A percentile compares a stretch with the other conserved stretches of the same genome.
Conservation (phyloP, 2,329 filamentous ascomycete species). For the Fusarium veterinarium region DNA sequence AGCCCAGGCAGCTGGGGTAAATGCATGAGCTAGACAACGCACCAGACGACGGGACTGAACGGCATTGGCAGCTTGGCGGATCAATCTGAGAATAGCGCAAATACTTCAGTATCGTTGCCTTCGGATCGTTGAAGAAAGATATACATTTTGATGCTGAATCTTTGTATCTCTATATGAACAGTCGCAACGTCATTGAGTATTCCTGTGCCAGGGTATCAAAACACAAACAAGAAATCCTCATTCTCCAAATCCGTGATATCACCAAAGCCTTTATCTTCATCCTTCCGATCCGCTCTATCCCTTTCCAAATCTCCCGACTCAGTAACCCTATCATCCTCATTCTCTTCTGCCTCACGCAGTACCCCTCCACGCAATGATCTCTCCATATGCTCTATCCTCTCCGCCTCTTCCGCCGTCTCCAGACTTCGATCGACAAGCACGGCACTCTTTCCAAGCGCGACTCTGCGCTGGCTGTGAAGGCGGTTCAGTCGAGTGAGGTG, state of each 20-base stretch:
- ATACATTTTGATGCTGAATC: neutral
- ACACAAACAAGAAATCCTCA: conserved; percentile 73
- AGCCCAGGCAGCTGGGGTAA: neutral
- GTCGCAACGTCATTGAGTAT: neutral
- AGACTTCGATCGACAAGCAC: conserved; percentile 70
- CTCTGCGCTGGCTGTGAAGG: conserved; percentile 64
- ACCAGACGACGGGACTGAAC: neutral
- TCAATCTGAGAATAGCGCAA: neutral
- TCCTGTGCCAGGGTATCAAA: conserved; percentile 31
- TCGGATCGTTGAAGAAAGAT: fast-evolving
- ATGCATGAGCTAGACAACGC: conserved; percentile 12
- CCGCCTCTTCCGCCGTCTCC: conserved; percentile 58
- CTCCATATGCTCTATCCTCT: conserved; percentile 49
- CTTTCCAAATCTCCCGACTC: conserved; percentile 26
- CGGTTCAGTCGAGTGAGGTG: conserved; percentile 66
- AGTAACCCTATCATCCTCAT: conserved; percentile 12
- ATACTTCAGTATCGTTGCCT: fast-evolving
- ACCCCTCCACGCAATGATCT: conserved; percentile 31
- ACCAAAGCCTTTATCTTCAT: conserved; percentile 46
- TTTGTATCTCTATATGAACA: neutral
- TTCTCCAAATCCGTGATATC: conserved; percentile 71
- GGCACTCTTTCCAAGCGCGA: conserved; percentile 69
- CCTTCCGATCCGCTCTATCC: conserved; percentile 6
- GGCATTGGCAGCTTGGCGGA: conserved; percentile 16
- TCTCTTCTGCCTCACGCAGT: neutral